These are phyloP conservation scores for Tetrapyrgos nigripes DNA, from an alignment of 1,284 basidiomycete genomes.

Conservation along the genomic window DNA sequence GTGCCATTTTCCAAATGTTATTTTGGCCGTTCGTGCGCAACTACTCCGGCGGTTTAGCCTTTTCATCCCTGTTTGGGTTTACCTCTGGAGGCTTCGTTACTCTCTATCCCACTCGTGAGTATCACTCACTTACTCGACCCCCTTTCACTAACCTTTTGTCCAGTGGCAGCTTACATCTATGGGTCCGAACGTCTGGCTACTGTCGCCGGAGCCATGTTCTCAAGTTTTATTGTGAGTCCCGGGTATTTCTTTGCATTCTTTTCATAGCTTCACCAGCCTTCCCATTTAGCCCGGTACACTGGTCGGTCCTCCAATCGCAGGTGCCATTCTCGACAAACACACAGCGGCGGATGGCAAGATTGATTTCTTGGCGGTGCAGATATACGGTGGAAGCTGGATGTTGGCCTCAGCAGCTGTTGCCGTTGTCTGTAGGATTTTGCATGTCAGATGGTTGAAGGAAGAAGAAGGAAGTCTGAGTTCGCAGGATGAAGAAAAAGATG, in stretches of 20 bases:
- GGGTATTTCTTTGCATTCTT: no score
- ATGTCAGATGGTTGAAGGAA: no score
- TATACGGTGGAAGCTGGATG: slow-evolving; percentile 3
- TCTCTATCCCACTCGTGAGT: slow-evolving; percentile 8
- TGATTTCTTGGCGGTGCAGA: not conserved
- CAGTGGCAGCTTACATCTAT: slow-evolving; percentile 13
- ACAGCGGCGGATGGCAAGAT: not conserved
- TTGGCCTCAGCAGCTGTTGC: no score
- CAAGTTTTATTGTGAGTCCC: slow-evolving; percentile 8
- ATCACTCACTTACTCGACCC: not conserved
- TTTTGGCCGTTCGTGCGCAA: slow-evolving; percentile 12
- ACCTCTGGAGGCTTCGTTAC: slow-evolving; percentile 13
- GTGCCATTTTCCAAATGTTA: slow-evolving; percentile 10
- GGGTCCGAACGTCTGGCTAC: slow-evolving; percentile 8
- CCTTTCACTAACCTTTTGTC: not conserved
- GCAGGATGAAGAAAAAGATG: no score
- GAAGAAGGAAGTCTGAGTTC: no score
- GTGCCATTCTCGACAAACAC: not conserved
- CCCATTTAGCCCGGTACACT: not conserved
- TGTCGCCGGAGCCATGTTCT: slow-evolving; percentile 13
- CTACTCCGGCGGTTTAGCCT: slow-evolving; percentile 5
- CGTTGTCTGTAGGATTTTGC: no score
- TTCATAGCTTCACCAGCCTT: no score
- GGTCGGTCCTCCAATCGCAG: not conserved
- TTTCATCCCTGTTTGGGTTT: slow-evolving; percentile 12